These are phyloP conservation scores for Metschnikowia kunwiensis DNA, from an alignment of 805 yeast species.

Conservation along the genomic window DNA sequence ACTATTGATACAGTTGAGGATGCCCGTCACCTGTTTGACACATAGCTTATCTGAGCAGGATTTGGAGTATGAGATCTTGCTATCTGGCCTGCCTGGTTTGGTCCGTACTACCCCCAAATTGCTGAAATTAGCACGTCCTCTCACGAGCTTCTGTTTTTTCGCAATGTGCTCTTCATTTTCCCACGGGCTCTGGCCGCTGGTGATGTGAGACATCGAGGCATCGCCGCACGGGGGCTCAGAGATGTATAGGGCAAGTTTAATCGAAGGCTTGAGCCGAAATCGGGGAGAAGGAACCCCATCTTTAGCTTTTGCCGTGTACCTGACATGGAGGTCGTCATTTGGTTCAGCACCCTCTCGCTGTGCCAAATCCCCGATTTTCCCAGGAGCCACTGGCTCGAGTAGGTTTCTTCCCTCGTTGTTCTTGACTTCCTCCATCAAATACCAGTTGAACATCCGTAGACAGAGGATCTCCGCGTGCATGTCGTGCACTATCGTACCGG, in stretches of 20 bases:
- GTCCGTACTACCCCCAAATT: slow-evolving; percentile 72
- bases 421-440: slow-evolving; percentile 46
- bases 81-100: slow-evolving; percentile 88
- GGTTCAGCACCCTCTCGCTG: no score
- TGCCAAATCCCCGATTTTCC: no score
- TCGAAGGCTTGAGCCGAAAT: slow-evolving; percentile 22
- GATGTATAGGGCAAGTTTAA: slow-evolving; percentile 53
- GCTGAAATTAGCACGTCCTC: slow-evolving; percentile 66
- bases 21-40: slow-evolving; percentile 55
- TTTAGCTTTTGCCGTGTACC: no score
- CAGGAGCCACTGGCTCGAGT: slow-evolving; percentile 15
- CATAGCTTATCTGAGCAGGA: slow-evolving; percentile 88
- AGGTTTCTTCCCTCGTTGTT: neutral
- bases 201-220: slow-evolving; percentile 55
- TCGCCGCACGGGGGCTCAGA: slow-evolving; percentile 93
- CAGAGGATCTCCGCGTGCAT: slow-evolving; percentile 86
- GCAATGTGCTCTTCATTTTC: slow-evolving; percentile 8
- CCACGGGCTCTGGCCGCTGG: slow-evolving; percentile 25
- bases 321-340: no score
- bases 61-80: slow-evolving; percentile 67
- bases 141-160: slow-evolving; percentile 17
- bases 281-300: no score
- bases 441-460: slow-evolving; percentile 65
- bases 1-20: slow-evolving; percentile 47
- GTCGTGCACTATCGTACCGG: slow-evolving; percentile 76